Evolutionary conservation across 768 basidiomycete genomes (phyloP), one percentile per base, ranked within the genome.

Genomic region (Mycena venus): DNA sequence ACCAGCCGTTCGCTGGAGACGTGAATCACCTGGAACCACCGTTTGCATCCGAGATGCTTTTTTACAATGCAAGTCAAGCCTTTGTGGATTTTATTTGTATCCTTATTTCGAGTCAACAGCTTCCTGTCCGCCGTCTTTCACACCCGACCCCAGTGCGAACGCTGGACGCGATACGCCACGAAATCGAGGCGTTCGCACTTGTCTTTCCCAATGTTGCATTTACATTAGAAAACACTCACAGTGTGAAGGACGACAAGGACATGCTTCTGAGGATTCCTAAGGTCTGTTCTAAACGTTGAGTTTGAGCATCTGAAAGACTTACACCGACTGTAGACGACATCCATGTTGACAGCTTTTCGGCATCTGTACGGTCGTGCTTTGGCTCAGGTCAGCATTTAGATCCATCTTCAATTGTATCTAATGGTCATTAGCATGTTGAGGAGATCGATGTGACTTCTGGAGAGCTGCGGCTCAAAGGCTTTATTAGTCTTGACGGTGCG

Each of bases 11-110:
- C 91, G 95, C 25, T 94, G 95, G 92, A 88, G 91, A 70, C 87
- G 93, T 74, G 91, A 95, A 80, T 85, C 86, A 1, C 83, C 90
- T 2, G 98, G 98, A 4, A 98, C 97, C 8, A 92, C 90, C 14
- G 93, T 98, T 49, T 92, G 90, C 77, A 86, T 98, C 53, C 92
- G 95, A 25, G 98, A 99, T 81, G 92, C 95, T 3, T 99, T n/a
- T 98, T 80, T 95, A 94, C 80, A 96, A 95, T 79, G 96, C 96
- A 73, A 53, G 91, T 85, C 21, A 44, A 51, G 21, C 58, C 49
- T 51, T 67, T 55, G 34, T 31, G 29, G 53, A 36, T 42, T 55
- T 55, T 34, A 68, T 78, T 69, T 74, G 21, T 58, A 23, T 67
- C 8, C 65, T 68, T 15, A 75, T 44, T 31, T 14, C n/a, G n/a